Base-by-base conservation (phyloP, 2,329 filamentous ascomycete genomes). In the Alternaria metachromatica region DNA sequence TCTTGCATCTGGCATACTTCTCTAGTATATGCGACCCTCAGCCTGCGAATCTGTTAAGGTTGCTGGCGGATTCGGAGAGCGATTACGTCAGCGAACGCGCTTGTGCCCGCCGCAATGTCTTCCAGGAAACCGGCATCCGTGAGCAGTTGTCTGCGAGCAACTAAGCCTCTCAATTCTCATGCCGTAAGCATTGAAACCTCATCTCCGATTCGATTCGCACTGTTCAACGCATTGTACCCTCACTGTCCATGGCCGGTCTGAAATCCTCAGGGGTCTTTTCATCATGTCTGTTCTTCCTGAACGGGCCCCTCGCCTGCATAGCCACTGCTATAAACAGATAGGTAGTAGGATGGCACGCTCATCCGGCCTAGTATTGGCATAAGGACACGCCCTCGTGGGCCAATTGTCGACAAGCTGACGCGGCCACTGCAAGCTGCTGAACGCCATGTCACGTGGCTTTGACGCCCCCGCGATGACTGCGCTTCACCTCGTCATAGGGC, bases 371-470 rank as follows among this genome's bases (percentile, higher is more conserved):
- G 41, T 33, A 46, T 48, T 25, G 44, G 44, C 28, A 18, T 25
- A 7, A 58, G 55, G 45, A 50, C n/a, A 58, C 44, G 55, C 15
- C 23, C 30, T 15, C 28, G 18, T 20, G 30, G 44, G 28, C 55
- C 44, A 49, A 58, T 50, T 25, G 45, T 23, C 45, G 44, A 50
- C 45, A 50, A 20, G 55, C 55, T 58, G 44, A 58, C 55, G 55
- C 55, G 59, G 59, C 59, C 10, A 48, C 26, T 37, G 33, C 33
- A 37, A 37, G 49, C 30, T 57, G 26, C 60, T 62, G 60, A 62
- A 57, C 28, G 37, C 60, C 46, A 58, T 25, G 23, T 62, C 55
- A 58, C 60, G 55, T 62, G 60, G 53, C 55, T 54, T 41, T 56
- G 50, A 21, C 18, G 20, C 44, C 20, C 18, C 44, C 20, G 21